phyloP scores from a whole-genome alignment of 371 early-diverging fungal genomes.

The Mortierella sp. region DNA sequence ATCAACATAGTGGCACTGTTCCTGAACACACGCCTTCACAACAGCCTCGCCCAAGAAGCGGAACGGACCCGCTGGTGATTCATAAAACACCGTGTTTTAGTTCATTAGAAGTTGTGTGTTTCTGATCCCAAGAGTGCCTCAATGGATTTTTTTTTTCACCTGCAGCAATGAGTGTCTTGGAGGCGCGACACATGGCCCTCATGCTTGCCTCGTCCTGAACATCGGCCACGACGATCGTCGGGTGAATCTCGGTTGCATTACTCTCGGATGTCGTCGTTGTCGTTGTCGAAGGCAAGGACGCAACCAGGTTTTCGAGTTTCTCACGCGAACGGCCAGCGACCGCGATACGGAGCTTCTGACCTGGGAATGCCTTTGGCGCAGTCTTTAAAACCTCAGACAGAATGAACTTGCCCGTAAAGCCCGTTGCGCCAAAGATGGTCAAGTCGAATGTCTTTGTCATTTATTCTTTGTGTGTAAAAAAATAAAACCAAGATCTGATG shows the following conservation, averaged over 20 bases:
- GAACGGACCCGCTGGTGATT: conserved; percentile 89
- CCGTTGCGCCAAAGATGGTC: conserved; percentile 88
- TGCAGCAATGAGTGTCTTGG: conserved; percentile 45
- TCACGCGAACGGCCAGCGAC: conserved; percentile 38
- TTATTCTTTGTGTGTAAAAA: not conserved
- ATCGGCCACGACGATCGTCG: conserved; percentile 34
- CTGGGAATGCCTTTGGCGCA: conserved; percentile 18
- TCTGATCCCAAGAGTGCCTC: no score
- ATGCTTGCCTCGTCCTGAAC: conserved; percentile 36
- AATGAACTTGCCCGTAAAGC: conserved; percentile 86
- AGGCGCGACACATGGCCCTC: conserved; percentile 48
- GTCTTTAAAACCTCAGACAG: conserved; percentile 70
- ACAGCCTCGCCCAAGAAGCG: conserved; percentile 85
- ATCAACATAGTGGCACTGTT: conserved; percentile 89
- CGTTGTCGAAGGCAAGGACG: conserved; percentile 23
- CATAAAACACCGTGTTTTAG: not conserved
- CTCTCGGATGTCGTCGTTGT: no score
- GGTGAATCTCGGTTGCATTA: conserved; percentile 9
- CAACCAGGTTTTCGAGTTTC: conserved; percentile 29
- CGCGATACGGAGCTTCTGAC: conserved; percentile 25
- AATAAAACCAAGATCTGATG: not conserved
- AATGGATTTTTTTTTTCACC: conserved; percentile 12
- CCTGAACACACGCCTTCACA: conserved; percentile 84
- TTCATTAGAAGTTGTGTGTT: no score
- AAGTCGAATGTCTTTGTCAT: conserved; percentile 62